phyloP scores from a whole-genome alignment of 169 alveolate species.

The Amoebophrya sp. region DNA sequence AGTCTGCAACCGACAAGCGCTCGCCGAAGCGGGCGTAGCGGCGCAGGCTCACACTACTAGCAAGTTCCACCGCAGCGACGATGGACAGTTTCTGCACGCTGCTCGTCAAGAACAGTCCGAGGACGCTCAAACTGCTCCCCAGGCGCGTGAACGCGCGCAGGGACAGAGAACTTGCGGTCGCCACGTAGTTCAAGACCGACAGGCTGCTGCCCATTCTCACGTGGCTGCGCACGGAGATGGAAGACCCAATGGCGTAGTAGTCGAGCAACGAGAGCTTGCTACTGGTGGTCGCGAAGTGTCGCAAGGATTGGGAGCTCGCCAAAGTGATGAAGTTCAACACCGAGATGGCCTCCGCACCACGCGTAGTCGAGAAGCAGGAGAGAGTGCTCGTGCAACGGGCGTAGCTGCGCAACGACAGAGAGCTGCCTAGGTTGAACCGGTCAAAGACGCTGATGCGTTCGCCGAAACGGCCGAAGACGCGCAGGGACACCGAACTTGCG shows the following conservation, averaged over 20 bases:
- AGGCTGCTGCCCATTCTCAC: slow-evolving; percentile 24
- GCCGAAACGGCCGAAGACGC: not conserved
- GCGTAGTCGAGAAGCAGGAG: not conserved
- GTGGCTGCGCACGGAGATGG: not conserved
- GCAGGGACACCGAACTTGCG: slow-evolving; percentile 6
- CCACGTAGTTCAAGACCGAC: not conserved
- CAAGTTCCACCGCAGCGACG: not conserved
- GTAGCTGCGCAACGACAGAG: not conserved
- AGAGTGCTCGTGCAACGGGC: not conserved
- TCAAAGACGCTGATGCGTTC: not conserved
- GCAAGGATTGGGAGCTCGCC: slow-evolving; percentile 2
- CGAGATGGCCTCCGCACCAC: not conserved
- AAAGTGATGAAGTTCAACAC: not conserved
- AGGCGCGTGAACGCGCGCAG: not conserved
- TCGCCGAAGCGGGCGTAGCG: not conserved
- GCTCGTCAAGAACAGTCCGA: not conserved
- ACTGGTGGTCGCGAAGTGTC: not conserved
- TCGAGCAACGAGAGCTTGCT: not conserved
- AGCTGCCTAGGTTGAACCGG: not conserved
- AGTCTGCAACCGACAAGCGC: not conserved
- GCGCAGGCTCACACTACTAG: not conserved
- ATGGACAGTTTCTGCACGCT: not conserved
- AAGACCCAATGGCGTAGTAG: not conserved
- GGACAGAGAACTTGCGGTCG: not conserved
- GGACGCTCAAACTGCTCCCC: slow-evolving; percentile 21